Evolutionary conservation across 306 rosid species (phyloP).

Genomic region (Corylus americana): DNA sequence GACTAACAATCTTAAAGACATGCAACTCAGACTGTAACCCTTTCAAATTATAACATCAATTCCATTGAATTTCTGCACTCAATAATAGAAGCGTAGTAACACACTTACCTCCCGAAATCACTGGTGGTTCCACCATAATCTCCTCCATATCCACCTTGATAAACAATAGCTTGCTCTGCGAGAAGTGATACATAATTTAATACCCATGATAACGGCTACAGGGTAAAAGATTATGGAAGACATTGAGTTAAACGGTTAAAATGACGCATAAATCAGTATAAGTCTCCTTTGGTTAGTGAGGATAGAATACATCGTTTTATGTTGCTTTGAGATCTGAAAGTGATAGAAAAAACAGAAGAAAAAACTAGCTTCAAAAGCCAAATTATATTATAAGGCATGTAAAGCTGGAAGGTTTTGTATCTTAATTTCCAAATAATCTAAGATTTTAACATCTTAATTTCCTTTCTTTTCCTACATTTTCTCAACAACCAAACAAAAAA

Average conservation of each 20-base stretch:
- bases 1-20: not conserved
- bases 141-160: slow-evolving; percentile 73
- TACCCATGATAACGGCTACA: not conserved
- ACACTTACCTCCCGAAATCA: slow-evolving; percentile 57
- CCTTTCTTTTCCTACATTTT: not conserved
- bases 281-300: not conserved
- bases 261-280: not conserved
- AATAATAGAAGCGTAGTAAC: not conserved
- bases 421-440: not conserved
- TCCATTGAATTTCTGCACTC: not conserved
- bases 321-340: not conserved
- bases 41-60: not conserved
- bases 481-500: not conserved
- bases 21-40: not conserved
- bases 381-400: not conserved
- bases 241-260: not conserved
- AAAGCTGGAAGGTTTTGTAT: not conserved
- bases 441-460: not conserved
- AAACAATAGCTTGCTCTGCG: slow-evolving; percentile 68
- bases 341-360: not conserved
- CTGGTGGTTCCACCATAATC: slow-evolving; percentile 42
- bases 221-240: not conserved
- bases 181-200: slow-evolving; percentile 15
- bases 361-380: not conserved
- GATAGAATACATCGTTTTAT: not conserved